Evolutionary conservation across 768 basidiomycete genomes (phyloP), one percentile per base, ranked within the genome.

Genomic region (Clathrus columnatus): DNA sequence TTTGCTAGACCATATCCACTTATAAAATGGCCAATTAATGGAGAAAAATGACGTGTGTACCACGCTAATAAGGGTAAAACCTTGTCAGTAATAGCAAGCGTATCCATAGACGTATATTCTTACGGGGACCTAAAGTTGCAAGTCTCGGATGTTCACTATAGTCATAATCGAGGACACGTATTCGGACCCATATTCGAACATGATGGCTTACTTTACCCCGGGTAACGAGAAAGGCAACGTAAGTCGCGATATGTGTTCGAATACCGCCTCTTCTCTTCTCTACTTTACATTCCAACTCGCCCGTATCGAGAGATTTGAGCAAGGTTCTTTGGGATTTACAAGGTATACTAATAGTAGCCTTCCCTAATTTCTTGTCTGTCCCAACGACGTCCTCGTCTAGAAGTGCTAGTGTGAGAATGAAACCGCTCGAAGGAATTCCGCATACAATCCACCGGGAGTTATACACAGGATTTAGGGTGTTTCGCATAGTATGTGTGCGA

Each of bases 111-210:
- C n/a, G 29, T 11, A 42, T 18, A 28, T 28, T 61, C 69, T 60
- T 62, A 68, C 73, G 70, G 7, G 69, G 70, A 7, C 72, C 73
- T 28, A 74, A 53, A 10, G 75, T 76, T 57, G 72, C 74, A 29
- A 69, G 55, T 47, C 72, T 68, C 21, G 62, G 59, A 29, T 66
- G 61, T 7, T 68, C 65, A 32, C 63, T 56, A 42, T 60, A 59
- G 20, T 70, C 59, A n/a, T 69, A 67, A 43, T 69, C 67, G 7
- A 75, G 56, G 1, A 69, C 66, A 43, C 64, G 61, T 20, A 66
- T 55, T 29, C 64, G 62, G 5, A 65, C 57, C 50, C 64, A 43
- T 30, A 69, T 63, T 1, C 68, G 62, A 21, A 60, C 61, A 24
- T 64, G 67, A 45, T 65, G 67, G n/a, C 52, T 46, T n/a, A 69